A percentile compares a stretch with the other conserved stretches of the same genome.
phyloP scores from a whole-genome alignment of 75 land plant species.

The Larix kaempferi region DNA sequence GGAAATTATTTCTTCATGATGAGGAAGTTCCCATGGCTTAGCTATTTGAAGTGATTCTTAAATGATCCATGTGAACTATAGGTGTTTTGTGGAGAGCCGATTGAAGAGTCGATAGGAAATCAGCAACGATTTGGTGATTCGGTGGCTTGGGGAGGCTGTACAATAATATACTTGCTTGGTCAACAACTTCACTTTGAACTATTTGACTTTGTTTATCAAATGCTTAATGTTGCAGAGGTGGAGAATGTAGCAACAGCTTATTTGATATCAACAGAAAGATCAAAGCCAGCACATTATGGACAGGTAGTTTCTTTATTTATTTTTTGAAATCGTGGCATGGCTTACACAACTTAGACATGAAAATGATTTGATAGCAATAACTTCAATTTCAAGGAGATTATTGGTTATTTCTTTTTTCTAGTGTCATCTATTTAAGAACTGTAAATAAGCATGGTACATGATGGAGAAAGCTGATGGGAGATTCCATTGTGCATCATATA shows the following conservation, averaged over 20 bases:
- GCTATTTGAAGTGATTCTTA: neutral
- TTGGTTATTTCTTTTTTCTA: neutral
- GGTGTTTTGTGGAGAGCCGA: slow-evolving; percentile 69
- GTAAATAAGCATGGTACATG: neutral
- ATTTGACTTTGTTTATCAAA: slow-evolving; percentile 93
- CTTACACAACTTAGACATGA: neutral
- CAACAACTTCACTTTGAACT: slow-evolving; percentile 96
- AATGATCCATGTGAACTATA: slow-evolving; percentile 13
- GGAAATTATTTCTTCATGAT: too few species aligned
- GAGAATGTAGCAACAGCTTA: slow-evolving; percentile 42
- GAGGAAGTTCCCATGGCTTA: neutral
- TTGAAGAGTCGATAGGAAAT: slow-evolving; percentile 37
- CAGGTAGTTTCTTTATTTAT: slow-evolving; percentile 16
- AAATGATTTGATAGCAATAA: neutral
- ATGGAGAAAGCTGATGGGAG: neutral
- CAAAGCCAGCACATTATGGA: slow-evolving; percentile 13
- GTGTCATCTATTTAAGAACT: neutral
- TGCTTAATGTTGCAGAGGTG: slow-evolving; percentile 90
- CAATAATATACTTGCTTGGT: slow-evolving; percentile 89
- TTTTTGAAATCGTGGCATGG: neutral
- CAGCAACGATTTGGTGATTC: slow-evolving; percentile 80
- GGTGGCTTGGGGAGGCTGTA: slow-evolving; percentile 98
- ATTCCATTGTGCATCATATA: neutral
- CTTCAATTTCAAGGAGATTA: neutral
- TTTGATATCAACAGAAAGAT: slow-evolving; percentile 21